These are phyloP conservation scores for Endoconidiophora polonica DNA, from an alignment of 2,329 filamentous ascomycete species.

Conservation along the genomic window DNA sequence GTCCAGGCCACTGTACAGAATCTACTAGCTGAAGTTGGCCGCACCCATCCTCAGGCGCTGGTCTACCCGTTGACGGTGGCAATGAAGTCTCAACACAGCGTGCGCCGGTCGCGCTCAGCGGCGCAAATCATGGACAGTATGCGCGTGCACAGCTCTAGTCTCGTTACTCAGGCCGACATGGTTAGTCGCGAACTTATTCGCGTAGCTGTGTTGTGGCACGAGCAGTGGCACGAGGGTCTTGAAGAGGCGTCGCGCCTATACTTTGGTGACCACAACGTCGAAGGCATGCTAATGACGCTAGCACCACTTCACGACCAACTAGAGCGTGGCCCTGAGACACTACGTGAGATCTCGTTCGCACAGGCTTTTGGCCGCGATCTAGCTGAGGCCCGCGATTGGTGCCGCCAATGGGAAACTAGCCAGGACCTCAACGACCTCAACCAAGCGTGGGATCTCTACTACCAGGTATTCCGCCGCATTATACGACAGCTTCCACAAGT, in stretches of 20 bases:
- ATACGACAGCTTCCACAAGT: constrained; percentile 83
- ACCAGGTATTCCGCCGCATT: constrained; percentile 94
- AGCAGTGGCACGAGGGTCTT: constrained; percentile 95
- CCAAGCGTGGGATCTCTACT: constrained; percentile 97
- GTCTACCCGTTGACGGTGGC: constrained; percentile 96
- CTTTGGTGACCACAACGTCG: constrained; percentile 93
- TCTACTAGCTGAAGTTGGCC: constrained; percentile 78
- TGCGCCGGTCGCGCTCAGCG: constrained; percentile 71
- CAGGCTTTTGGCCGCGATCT: constrained; percentile 94
- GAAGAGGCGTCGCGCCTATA: constrained; percentile 94
- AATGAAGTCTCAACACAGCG: constrained; percentile 80
- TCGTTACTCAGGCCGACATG: constrained; percentile 88
- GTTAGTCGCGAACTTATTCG: constrained; percentile 95
- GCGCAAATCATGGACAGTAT: constrained; percentile 95
- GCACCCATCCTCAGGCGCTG: constrained; percentile 84
- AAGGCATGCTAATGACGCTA: constrained; percentile 88
- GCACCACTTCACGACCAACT: constrained; percentile 83
- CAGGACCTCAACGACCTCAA: constrained; percentile 87
- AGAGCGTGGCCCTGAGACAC: constrained; percentile 77
- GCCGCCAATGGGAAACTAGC: constrained; percentile 76
- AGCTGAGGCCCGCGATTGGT: constrained; percentile 90
- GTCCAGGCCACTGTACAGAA: constrained; percentile 87
- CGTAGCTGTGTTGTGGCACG: constrained; percentile 94
- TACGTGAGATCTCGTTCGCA: constrained; percentile 91
- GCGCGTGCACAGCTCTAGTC: constrained; percentile 78